phyloP scores from a whole-genome alignment of 2,329 filamentous ascomycete species.

The Ilyonectria sp. region DNA sequence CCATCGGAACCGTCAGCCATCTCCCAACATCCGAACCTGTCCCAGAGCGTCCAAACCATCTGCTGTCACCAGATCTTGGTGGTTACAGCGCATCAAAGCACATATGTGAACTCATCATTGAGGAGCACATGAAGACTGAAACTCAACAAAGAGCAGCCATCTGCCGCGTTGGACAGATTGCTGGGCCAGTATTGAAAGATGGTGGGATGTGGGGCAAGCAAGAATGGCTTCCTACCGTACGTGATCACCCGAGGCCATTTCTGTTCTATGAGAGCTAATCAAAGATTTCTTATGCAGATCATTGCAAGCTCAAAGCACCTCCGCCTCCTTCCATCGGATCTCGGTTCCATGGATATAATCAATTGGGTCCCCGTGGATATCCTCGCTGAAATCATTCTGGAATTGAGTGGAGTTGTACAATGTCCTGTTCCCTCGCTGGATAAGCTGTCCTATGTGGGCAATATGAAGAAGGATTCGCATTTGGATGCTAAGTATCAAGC shows the following conservation, averaged over 20 bases:
- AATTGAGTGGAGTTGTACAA: neutral
- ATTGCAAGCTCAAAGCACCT: neutral
- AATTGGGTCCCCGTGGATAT: neutral
- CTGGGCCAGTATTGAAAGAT: neutral
- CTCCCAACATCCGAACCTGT: neutral
- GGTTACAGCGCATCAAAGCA: conserved; percentile 1
- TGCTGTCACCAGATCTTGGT: neutral
- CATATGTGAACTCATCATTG: conserved; percentile 1
- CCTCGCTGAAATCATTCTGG: neutral
- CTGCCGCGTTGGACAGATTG: neutral
- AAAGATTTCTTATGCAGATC: neutral
- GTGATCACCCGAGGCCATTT: neutral
- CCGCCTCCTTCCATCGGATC: neutral
- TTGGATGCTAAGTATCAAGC: too few species aligned
- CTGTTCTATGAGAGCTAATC: neutral
- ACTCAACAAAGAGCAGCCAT: neutral
- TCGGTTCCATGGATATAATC: neutral
- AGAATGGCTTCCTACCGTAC: neutral
- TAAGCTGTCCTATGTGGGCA: neutral
- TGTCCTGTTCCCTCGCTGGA: neutral
- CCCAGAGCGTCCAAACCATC: neutral
- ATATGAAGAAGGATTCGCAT: too few species aligned
- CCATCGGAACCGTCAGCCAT: neutral
- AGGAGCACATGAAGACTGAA: neutral
- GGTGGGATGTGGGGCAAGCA: neutral